Conservation (phyloP, 345 rosid species). For the Rhodamnia rubescens region DNA sequence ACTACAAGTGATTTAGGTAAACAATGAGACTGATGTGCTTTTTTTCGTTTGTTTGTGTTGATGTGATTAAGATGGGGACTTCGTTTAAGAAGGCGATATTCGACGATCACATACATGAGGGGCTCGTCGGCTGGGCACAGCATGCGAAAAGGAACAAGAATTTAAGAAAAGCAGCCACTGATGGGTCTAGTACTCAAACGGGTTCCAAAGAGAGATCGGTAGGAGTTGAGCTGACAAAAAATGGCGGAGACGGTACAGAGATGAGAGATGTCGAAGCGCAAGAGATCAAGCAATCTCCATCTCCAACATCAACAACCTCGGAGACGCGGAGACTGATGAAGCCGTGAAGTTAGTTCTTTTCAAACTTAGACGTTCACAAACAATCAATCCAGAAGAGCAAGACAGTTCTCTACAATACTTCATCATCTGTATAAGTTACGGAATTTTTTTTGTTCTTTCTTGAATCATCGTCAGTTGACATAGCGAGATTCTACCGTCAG, state of each 20-base stretch:
- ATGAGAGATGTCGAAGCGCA: not conserved
- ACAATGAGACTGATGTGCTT: not conserved
- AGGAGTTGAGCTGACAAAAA: slow-evolving; percentile 7
- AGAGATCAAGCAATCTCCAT: not conserved
- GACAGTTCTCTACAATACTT: not conserved
- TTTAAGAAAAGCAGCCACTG: slow-evolving; percentile 14
- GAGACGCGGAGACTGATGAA: not conserved
- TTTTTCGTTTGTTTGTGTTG: not conserved
- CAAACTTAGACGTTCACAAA: not conserved
- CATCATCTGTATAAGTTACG: not conserved
- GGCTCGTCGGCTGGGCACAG: slow-evolving; percentile 66
- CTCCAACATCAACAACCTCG: not conserved
- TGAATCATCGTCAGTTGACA: not conserved
- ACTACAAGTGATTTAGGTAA: not conserved
- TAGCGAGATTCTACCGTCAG: not conserved
- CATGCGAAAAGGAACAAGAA: slow-evolving; percentile 38
- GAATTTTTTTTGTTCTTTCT: not conserved
- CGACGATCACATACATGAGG: slow-evolving; percentile 51
- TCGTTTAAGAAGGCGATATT: slow-evolving; percentile 64
- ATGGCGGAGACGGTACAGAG: not conserved
- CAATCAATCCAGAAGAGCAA: not conserved
- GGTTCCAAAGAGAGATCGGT: not conserved
- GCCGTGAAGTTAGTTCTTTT: not conserved
- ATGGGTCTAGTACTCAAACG: slow-evolving; percentile 9
- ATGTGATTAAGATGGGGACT: slow-evolving; percentile 66